Evolutionary conservation across 352 stramenopile genomes (phyloP).

Genomic region (Phytophthora syringae): DNA sequence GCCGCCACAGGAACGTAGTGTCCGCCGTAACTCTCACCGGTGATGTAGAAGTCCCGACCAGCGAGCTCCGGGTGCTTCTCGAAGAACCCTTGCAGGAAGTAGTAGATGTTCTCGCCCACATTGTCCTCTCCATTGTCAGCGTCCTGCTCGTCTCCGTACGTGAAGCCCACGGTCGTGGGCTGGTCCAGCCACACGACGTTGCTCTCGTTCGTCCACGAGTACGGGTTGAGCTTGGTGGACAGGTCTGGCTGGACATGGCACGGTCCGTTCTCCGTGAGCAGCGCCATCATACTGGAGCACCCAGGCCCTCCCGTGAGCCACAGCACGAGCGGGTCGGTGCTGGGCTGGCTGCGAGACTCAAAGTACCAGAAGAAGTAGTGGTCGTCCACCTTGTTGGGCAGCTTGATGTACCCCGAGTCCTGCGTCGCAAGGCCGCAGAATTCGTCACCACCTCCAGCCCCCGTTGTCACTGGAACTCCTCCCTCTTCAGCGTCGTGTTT

Average conservation of each 20-base stretch:
- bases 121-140: conserved; percentile 47
- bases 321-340: conserved; percentile 51
- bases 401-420: conserved; percentile 54
- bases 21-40: conserved; percentile 64
- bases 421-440: conserved; percentile 58
- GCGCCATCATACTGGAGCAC: conserved; percentile 49
- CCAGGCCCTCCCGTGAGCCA: conserved; percentile 67
- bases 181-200: conserved; percentile 75
- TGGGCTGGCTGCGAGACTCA: conserved; percentile 46
- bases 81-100: conserved; percentile 62
- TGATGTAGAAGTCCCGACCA: conserved; percentile 54
- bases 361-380: conserved; percentile 81
- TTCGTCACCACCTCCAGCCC: conserved; percentile 16
- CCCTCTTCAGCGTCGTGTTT: conserved; percentile 1
- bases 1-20: conserved; percentile 63
- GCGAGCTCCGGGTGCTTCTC: conserved; percentile 48
- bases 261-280: conserved; percentile 68
- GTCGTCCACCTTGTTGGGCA: conserved; percentile 62
- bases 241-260: conserved; percentile 48
- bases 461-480: conserved; percentile 15
- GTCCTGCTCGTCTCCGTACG: conserved; percentile 39
- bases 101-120: conserved; percentile 62
- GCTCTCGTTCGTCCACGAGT: conserved; percentile 56
- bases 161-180: conserved; percentile 56
- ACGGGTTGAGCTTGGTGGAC: conserved; percentile 47